Base-by-base conservation (phyloP, 176 grass and related monocot species). In the Chrysopogon serrulatus region DNA sequence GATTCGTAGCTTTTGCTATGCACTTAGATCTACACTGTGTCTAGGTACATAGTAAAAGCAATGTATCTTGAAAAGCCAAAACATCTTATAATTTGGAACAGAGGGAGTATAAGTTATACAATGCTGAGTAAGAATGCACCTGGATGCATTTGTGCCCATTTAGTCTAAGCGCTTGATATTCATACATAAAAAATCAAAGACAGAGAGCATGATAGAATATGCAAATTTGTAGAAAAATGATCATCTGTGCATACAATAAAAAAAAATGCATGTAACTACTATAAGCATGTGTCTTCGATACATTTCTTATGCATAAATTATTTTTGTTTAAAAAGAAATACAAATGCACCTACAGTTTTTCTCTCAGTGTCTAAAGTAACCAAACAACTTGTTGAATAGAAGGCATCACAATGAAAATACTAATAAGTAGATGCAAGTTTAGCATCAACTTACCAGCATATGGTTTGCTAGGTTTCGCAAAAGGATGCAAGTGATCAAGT, bases 401-500 rank as follows among this genome's bases (percentile, higher is more conserved):
- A 56, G 4, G 80, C 72, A 23, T 17, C 26, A 26, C 40, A 34
- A 80, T 42, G 18, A 68, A 72, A 53, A 37, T 39, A 15, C 13
- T 47, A 78, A 80, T 34, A 70, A 37, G 62, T n/a, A 74, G 4
- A 43, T 47, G 3, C 71, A 70, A 57, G 45, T 27, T 83, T 51
- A 70, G 51, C 65, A 75, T 34, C 26, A 78, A 45, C 19, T 71
- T 98, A 98, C 93, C 96, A 83, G 85, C 77, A 63, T 95, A 90
- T 36, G 74, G 41, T 75, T 81, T 80, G 69, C 93, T 94, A 59
- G 91, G 89, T 74, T 90, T 79, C 26, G 71, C 75, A 63, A 90
- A 96, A 66, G 96, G 91, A 69, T 99, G 91, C 47, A 96, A 70
- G 57, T 89, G 63, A 77, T 90, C 88, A 51, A 96, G 88, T 74